A percentile compares a stretch with the other conserved stretches of the same genome.
Conservation (phyloP, 2,329 filamentous ascomycete genomes). For the Fusarium tupiense region DNA sequence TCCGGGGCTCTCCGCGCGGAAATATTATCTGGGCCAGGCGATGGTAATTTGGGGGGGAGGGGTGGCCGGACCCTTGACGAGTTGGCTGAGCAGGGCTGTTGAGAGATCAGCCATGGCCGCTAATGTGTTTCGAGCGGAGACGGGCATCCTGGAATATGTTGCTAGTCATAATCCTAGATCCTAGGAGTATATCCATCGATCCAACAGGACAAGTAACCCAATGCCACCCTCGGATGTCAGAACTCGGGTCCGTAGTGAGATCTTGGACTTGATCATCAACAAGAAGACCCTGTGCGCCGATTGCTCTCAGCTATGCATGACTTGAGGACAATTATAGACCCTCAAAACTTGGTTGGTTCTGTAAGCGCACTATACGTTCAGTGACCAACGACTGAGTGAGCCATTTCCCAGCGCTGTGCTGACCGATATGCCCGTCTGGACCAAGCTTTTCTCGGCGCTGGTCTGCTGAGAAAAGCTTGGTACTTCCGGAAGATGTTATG, state of each 20-base stretch:
- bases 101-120: constrained; percentile 53
- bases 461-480: constrained; percentile 28
- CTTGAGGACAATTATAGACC: background rate
- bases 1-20: constrained; percentile 58
- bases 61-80: constrained; percentile 52
- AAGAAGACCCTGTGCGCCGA: constrained; percentile 3
- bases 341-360: background rate
- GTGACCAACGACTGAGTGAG: background rate
- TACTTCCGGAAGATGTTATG: constrained; percentile 35
- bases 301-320: background rate
- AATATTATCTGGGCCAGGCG: constrained; percentile 58
- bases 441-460: constrained; percentile 39
- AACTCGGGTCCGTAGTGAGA: constrained; percentile 31
- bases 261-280: constrained; percentile 13
- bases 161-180: constrained; percentile 42
- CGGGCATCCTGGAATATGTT: constrained; percentile 46
- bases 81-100: constrained; percentile 50
- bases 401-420: constrained; percentile 18
- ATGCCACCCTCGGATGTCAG: constrained; percentile 27
- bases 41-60: constrained; percentile 50
- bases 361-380: background rate
- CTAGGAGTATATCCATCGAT: constrained; percentile 32
- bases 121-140: constrained; percentile 55
- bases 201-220: constrained; percentile 34
- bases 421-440: constrained; percentile 9